A percentile compares a stretch with the other conserved stretches of the same genome.
Evolutionary conservation across 306 rosid species (phyloP).

Genomic region (Trifolium repens): DNA sequence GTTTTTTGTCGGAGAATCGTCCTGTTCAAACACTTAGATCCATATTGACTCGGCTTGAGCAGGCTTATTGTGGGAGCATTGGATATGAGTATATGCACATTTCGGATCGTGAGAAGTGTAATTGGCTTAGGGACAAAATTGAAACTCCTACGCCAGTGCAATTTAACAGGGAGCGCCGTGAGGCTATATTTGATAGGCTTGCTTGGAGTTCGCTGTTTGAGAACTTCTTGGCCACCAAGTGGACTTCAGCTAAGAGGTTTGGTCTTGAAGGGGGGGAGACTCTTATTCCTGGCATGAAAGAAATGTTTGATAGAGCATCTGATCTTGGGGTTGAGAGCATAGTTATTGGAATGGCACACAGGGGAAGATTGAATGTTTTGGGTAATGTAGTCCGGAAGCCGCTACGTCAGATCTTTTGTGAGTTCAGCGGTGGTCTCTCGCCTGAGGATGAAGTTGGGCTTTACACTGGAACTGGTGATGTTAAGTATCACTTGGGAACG

Average conservation of each 20-base stretch:
- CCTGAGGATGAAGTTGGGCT: conserved; percentile 91
- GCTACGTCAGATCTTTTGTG: conserved; percentile 82
- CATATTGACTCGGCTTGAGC: conserved; percentile 92
- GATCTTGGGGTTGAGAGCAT: conserved; percentile 98
- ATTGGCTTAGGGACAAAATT: conserved; percentile 91
- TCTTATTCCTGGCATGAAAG: conserved; percentile 94
- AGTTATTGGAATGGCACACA: conserved; percentile 93
- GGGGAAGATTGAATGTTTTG: conserved; percentile 89
- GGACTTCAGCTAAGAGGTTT: conserved; percentile 95
- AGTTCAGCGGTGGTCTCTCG: conserved; percentile 82
- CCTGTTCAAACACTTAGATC: conserved; percentile 93
- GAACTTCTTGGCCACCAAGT: conserved; percentile 91
- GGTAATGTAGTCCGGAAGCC: conserved; percentile 97
- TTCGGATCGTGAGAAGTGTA: conserved; percentile 82
- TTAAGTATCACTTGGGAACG: conserved; percentile 92
- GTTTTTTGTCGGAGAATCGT: conserved; percentile 95
- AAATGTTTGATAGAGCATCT: conserved; percentile 89
- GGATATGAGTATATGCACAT: conserved; percentile 98
- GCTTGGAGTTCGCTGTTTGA: conserved; percentile 93
- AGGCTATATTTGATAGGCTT: conserved; percentile 90
- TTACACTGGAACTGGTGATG: conserved; percentile 97
- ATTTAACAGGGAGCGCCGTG: conserved; percentile 75
- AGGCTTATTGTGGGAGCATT: conserved; percentile 93
- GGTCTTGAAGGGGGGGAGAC: conserved; percentile 97
- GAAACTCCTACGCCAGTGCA: conserved; percentile 84